Percentiles rank a stretch among this genome's conserved stretches.
Conservation (phyloP, 805 yeast species). For the Barnettozyma botsteinii region DNA sequence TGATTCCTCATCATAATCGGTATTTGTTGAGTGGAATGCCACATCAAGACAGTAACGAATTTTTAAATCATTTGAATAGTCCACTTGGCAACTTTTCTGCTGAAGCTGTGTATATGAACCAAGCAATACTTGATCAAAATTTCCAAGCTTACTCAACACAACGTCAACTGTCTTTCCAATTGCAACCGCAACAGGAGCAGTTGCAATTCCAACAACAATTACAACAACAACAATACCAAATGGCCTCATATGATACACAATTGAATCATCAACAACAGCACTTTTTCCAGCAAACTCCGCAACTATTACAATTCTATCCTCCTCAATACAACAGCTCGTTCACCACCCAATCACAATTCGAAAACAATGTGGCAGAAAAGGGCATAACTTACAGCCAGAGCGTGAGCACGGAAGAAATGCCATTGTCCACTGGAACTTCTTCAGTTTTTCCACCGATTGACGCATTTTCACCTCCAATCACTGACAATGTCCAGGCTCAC, state of each 20-base stretch:
- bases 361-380: background rate
- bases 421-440: background rate
- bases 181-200: background rate
- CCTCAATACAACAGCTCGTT: background rate
- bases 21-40: too few relatives aligned
- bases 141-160: too few relatives aligned
- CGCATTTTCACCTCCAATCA: conserved; percentile 16
- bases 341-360: background rate
- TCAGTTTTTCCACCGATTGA: conserved; percentile 19
- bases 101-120: too few relatives aligned
- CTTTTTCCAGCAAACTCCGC: background rate
- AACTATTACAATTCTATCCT: background rate
- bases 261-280: background rate
- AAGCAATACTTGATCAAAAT: background rate
- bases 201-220: background rate
- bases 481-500: background rate
- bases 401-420: background rate
- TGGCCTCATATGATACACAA: background rate
- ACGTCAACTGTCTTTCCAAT: background rate
- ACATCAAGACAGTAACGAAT: background rate
- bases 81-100: too few relatives aligned
- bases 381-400: background rate
- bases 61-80: background rate
- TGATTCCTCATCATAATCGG: background rate
- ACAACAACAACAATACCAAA: background rate